A percentile compares a stretch with the other conserved stretches of the same genome.
Evolutionary conservation across 2,329 filamentous ascomycete species (phyloP).

Genomic region (Alternaria ethzedia): DNA sequence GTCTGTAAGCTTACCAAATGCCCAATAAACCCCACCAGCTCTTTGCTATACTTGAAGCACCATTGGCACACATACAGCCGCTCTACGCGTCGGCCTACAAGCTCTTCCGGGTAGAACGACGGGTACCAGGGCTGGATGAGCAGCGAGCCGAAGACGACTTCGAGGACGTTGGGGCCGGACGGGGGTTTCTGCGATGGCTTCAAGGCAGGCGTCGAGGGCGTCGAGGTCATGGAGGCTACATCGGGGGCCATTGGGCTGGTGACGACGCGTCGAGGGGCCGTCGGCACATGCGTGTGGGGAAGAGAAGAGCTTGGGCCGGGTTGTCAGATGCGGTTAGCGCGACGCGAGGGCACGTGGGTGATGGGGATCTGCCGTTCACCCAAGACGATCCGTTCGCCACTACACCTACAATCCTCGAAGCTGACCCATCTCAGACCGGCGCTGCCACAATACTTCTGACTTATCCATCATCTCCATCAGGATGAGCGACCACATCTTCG

Average conservation of each 20-base stretch:
- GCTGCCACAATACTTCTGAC: too few relatives aligned
- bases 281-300: conserved; percentile 6
- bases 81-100: conserved; percentile 53
- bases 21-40: conserved; percentile 56
- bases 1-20: conserved; percentile 43
- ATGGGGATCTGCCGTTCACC: not conserved
- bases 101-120: conserved; percentile 80
- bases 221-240: conserved; percentile 25
- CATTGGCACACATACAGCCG: conserved; percentile 84
- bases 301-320: not conserved
- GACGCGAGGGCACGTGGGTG: not conserved
- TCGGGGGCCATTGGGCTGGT: conserved; percentile 30
- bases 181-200: conserved; percentile 25
- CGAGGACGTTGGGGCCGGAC: conserved; percentile 78
- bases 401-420: not conserved
- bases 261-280: conserved; percentile 9
- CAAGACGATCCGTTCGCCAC: not conserved
- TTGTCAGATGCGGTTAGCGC: not conserved
- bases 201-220: conserved; percentile 13
- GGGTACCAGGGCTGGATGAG: conserved; percentile 92
- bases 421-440: too few relatives aligned
- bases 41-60: conserved; percentile 90
- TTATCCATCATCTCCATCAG: too few relatives aligned
- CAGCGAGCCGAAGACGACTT: conserved; percentile 83
- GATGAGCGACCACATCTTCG: too few relatives aligned